A percentile compares a stretch with the other conserved stretches of the same genome.
These are phyloP conservation scores for Aulographum hederae DNA, from an alignment of 2,329 filamentous ascomycete species.

Conservation along the genomic window DNA sequence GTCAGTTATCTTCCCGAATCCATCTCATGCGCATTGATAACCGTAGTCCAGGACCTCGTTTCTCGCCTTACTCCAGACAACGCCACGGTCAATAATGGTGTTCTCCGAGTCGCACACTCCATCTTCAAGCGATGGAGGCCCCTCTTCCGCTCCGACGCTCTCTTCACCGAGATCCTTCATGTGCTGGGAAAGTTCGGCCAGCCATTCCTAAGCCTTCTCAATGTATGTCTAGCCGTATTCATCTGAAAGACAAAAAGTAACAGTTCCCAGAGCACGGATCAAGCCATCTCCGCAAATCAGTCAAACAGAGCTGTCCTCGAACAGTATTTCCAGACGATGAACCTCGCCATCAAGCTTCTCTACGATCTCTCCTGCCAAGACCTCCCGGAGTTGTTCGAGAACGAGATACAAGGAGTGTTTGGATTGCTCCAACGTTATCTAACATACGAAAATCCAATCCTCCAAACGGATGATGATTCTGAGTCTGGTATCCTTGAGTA, in stretches of 20 bases:
- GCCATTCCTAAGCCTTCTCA: conserved; percentile 66
- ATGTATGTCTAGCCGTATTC: too few relatives aligned
- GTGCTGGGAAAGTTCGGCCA: conserved; percentile 70
- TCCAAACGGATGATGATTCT: conserved; percentile 74
- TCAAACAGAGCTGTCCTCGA: conserved; percentile 57
- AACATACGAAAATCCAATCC: conserved; percentile 65
- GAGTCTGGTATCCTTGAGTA: conserved; percentile 73
- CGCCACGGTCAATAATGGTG: conserved; percentile 74
- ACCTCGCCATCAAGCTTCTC: conserved; percentile 77
- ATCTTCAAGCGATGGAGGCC: conserved; percentile 96
- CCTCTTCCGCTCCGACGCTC: conserved; percentile 76
- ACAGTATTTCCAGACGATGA: conserved; percentile 68
- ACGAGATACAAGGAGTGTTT: conserved; percentile 62
- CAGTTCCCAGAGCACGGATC: conserved; percentile 52
- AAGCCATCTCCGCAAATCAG: conserved; percentile 53
- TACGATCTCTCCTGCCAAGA: conserved; percentile 97
- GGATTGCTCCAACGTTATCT: conserved; percentile 82
- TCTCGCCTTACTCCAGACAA: conserved; percentile 69
- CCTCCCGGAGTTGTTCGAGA: conserved; percentile 84
- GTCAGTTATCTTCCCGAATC: too few relatives aligned
- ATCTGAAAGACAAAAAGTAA: too few relatives aligned
- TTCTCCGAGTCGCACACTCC: conserved; percentile 91
- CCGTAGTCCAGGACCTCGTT: conserved; percentile 53
- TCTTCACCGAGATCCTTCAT: conserved; percentile 93
- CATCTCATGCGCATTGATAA: conserved; percentile 4